Base-by-base conservation (phyloP, 768 basidiomycete genomes). In the Boletus reticuloceps region DNA sequence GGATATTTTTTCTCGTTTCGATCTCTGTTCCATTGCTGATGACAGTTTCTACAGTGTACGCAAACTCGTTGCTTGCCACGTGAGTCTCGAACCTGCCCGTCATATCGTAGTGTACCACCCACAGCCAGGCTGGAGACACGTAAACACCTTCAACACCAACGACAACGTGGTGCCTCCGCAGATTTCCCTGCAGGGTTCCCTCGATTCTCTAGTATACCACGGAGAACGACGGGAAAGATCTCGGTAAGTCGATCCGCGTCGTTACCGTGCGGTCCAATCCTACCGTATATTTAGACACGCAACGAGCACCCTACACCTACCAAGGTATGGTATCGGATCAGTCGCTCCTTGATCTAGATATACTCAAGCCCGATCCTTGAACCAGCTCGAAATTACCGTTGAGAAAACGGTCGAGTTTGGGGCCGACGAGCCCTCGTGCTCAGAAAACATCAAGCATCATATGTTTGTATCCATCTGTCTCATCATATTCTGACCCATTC, bases 1-100 rank as follows among this genome's bases (percentile, higher is more conserved):
- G 16, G 14, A 56, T 29, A 3, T 22, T 16, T 42, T 25, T 5
- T n/a, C 6, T 38, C 8, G 22, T 29, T 10, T 40, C 0, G 1
- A 40, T 27, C 2, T 1, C 6, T 19, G 4, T n/a, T 39, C 17
- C 14, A 47, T 56, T 40, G 6, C 27, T 51, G n/a, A 60, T 10
- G 11, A 45, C 13, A n/a, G 6, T 27, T 2, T 39, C 39, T 36
- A 14, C 19, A 80, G 79, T 79, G 46, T 82, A 82, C 43, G 78
- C 80, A 2, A 82, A 78, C 53, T 81, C 80, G 4, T 63, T 82
- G 14, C 71, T 81, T 13, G 80, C 79, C 1, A 79, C 79, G 65
- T 66, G 40, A 47, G 66, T 58, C 19, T 49, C 19, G 17, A 27
- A 34, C 25, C 2, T 36, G 9, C n/a, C 34, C 22, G 1, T 38